Percentiles rank a stretch among this genome's conserved stretches.
These are phyloP conservation scores for Fusarium foetens DNA, from an alignment of 2,329 filamentous ascomycete genomes.

Conservation along the genomic window DNA sequence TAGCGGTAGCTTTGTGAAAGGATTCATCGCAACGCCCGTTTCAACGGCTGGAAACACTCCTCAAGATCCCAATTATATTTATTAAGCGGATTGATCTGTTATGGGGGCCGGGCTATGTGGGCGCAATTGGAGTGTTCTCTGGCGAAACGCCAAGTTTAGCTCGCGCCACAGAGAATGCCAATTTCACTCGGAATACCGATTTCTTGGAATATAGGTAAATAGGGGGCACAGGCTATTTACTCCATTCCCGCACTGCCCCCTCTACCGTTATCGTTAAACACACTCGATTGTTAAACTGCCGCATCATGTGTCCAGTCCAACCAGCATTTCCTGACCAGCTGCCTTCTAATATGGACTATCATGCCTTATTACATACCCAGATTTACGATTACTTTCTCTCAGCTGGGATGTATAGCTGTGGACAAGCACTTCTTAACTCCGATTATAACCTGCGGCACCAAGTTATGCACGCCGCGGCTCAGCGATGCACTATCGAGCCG, in stretches of 20 bases:
- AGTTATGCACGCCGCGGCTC: neutral
- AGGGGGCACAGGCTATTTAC: neutral
- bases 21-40: neutral
- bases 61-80: too few species aligned
- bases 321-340: neutral
- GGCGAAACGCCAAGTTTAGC: neutral
- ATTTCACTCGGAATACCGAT: neutral
- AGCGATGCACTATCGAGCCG: neutral
- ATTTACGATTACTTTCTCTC: conserved; percentile 1
- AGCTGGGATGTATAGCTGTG: neutral
- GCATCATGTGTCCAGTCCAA: neutral
- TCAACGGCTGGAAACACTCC: neutral
- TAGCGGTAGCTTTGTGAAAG: neutral
- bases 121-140: neutral
- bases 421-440: neutral
- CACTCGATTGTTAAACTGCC: neutral
- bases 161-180: neutral
- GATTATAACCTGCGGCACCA: neutral
- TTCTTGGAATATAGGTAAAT: neutral
- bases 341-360: neutral
- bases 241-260: neutral
- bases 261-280: neutral
- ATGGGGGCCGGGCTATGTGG: neutral
- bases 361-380: neutral
- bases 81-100: neutral